Percentiles rank a stretch among this genome's conserved stretches.
Conservation (phyloP, 768 basidiomycete genomes). For the Candolleomyces aberdarensis region DNA sequence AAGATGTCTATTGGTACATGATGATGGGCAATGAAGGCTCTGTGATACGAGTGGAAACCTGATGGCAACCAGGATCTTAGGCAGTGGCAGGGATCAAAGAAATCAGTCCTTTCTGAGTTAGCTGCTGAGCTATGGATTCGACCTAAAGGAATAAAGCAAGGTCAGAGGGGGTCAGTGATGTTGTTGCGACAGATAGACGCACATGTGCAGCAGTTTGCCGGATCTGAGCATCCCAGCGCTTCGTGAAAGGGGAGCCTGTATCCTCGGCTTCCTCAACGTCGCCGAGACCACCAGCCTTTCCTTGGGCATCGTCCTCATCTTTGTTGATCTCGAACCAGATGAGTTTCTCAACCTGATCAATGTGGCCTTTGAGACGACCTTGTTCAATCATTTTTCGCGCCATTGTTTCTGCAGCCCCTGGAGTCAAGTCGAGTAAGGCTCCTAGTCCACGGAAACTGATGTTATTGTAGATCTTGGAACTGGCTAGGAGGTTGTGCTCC, state of each 20-base stretch:
- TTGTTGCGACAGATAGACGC: constrained; percentile 20
- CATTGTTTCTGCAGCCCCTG: constrained; percentile 95
- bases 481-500: constrained; percentile 97
- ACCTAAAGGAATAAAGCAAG: constrained; percentile 44
- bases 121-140: constrained; percentile 82
- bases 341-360: constrained; percentile 93
- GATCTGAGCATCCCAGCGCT: constrained; percentile 95
- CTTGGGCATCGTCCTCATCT: constrained; percentile 91
- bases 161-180: constrained; percentile 2
- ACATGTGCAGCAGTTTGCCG: constrained; percentile 86
- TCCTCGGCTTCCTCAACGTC: constrained; percentile 87
- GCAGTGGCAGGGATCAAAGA: constrained; percentile 26
- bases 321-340: constrained; percentile 88
- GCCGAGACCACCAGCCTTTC: constrained; percentile 90
- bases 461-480: constrained; percentile 96
- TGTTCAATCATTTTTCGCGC: constrained; percentile 99
- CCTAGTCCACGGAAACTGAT: constrained; percentile 96
- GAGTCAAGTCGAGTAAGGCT: constrained; percentile 81
- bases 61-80: constrained; percentile 8
- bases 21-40: not conserved
- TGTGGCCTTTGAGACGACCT: constrained; percentile 85
- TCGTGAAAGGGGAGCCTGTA: constrained; percentile 85
- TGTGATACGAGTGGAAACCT: not conserved
- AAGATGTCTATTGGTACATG: not conserved
- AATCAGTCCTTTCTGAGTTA: constrained; percentile 71